These are phyloP conservation scores for Yamagishiella unicocca DNA, from an alignment of 139 green algal genomes.

Conservation along the genomic window DNA sequence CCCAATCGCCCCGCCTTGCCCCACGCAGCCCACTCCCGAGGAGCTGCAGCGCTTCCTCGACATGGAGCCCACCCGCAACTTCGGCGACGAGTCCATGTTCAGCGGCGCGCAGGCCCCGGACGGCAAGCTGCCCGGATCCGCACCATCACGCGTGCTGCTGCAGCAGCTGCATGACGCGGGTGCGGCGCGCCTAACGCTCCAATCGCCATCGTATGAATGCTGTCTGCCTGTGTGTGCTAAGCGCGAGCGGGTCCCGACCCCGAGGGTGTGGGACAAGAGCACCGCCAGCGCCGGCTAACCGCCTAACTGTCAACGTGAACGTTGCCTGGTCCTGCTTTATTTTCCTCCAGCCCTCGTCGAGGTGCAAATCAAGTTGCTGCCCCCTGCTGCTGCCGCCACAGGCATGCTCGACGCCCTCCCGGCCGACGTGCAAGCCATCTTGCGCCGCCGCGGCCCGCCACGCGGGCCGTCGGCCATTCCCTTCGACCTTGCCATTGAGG, in stretches of 20 bases:
- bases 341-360: too few species aligned
- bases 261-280: too few species aligned
- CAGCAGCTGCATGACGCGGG: conserved; percentile 72
- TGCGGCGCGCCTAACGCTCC: too few species aligned
- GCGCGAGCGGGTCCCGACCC: too few species aligned
- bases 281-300: too few species aligned
- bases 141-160: conserved; percentile 61
- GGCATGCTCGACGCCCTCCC: conserved; percentile 67
- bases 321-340: too few species aligned
- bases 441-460: conserved; percentile 42
- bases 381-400: too few species aligned
- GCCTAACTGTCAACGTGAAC: too few species aligned
- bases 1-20: neutral
- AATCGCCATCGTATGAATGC: too few species aligned
- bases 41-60: conserved; percentile 57
- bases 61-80: conserved; percentile 52
- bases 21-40: conserved; percentile 25
- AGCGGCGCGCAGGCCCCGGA: conserved; percentile 43
- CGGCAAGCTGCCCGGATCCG: conserved; percentile 37
- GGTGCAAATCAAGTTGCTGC: too few species aligned
- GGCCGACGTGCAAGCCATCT: conserved; percentile 60
- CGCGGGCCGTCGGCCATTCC: conserved; percentile 33
- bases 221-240: too few species aligned
- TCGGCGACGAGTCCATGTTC: conserved; percentile 35
- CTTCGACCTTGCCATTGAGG: conserved; percentile 65